Evolutionary conservation across 495 filamentous ascomycete species (phyloP).

Genomic region (Usnea hakonensis): DNA sequence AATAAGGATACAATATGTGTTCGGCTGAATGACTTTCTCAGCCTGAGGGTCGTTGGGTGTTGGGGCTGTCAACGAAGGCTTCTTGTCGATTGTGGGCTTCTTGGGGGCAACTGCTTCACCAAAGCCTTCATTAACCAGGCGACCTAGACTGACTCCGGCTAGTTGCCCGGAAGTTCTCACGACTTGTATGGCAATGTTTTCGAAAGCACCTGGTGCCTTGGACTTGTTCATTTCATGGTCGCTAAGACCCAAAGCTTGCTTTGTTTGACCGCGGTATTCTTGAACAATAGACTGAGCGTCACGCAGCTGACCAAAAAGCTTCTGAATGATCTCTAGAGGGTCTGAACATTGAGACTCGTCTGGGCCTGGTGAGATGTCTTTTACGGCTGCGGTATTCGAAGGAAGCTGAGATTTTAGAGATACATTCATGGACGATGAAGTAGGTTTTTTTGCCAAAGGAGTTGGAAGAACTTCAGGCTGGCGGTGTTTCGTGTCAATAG

Average conservation of each 20-base stretch:
- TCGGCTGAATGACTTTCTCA: neutral
- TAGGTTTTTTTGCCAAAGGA: neutral
- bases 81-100: neutral
- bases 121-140: neutral
- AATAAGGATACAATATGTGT: conserved; percentile 61
- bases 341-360: conserved; percentile 16
- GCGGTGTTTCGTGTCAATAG: conserved; percentile 35
- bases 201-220: neutral
- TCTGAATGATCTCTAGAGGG: conserved; percentile 20
- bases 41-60: neutral
- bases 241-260: neutral
- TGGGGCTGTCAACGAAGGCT: neutral
- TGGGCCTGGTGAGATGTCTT: neutral
- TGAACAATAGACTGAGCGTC: conserved; percentile 9
- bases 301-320: conserved; percentile 13
- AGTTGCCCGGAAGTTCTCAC: neutral
- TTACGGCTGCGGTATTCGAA: neutral
- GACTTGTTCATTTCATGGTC: neutral
- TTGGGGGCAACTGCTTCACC: neutral
- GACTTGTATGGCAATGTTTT: neutral
- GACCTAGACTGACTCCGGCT: neutral
- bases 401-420: neutral
- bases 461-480: conserved; percentile 16
- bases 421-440: neutral
- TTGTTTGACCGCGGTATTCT: conserved; percentile 15